Conservation (phyloP, 495 filamentous ascomycete species). For the Neurospora pannonica region DNA sequence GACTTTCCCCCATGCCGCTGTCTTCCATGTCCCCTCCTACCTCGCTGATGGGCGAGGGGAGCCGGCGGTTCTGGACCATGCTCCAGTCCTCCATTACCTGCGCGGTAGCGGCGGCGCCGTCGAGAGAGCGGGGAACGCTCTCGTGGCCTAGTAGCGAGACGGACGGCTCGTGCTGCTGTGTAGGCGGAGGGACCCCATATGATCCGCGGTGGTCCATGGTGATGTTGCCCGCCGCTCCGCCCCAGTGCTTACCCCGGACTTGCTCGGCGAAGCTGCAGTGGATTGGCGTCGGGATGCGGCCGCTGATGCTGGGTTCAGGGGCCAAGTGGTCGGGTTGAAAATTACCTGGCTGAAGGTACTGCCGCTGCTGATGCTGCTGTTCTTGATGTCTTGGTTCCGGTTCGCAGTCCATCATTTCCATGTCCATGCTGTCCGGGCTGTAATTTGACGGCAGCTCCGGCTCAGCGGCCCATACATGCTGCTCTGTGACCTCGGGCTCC, state of each 20-base stretch:
- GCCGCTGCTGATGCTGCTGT: conserved; percentile 14
- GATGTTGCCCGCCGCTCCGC: conserved; percentile 15
- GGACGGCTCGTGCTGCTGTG: conserved; percentile 18
- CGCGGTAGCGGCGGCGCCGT: conserved; percentile 20
- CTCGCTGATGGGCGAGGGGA: conserved; percentile 67
- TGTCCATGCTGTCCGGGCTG: conserved; percentile 12
- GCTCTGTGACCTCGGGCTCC: conserved; percentile 8
- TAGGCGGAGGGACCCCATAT: conserved; percentile 18
- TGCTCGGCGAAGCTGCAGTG: conserved; percentile 38
- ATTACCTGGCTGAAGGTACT: conserved; percentile 23
- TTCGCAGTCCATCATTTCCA: conserved; percentile 37
- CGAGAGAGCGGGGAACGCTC: conserved; percentile 26
- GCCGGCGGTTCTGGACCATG: conserved; percentile 41
- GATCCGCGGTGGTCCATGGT: background rate
- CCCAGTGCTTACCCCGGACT: conserved; percentile 35
- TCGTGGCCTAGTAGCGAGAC: conserved; percentile 10
- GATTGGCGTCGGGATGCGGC: conserved; percentile 47
- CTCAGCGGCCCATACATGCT: conserved; percentile 17
- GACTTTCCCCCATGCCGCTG: conserved; percentile 15
- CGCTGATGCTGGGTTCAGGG: conserved; percentile 17
- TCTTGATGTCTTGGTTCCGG: conserved; percentile 9
- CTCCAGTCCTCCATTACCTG: conserved; percentile 35
- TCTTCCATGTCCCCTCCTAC: conserved; percentile 41
- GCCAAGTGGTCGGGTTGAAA: conserved; percentile 14
- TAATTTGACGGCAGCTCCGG: conserved; percentile 8